Evolutionary conservation across 495 filamentous ascomycete genomes (phyloP).

Genomic region (Penicillium goetzii): DNA sequence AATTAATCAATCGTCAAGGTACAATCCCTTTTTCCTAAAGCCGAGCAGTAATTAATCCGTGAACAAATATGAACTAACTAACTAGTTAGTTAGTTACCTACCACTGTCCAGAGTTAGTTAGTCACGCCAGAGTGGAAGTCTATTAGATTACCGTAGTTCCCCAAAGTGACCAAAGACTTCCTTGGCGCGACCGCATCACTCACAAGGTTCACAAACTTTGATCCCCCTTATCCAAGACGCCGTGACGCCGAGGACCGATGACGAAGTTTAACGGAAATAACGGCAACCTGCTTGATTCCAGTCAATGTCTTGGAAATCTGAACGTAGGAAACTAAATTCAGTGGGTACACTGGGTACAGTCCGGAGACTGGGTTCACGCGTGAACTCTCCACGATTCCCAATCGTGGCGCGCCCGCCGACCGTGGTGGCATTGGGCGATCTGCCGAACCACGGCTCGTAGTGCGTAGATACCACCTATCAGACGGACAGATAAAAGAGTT

Average conservation of each 20-base stretch:
- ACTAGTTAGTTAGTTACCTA: not conserved
- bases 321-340: not conserved
- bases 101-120: not conserved
- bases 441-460: conserved; percentile 6
- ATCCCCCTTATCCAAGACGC: not conserved
- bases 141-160: conserved; percentile 2
- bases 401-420: conserved; percentile 10
- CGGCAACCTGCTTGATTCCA: not conserved
- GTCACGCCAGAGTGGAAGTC: not conserved
- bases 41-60: not conserved
- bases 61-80: too few relatives aligned
- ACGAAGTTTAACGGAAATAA: not conserved
- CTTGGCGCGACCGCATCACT: not conserved
- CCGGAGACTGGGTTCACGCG: not conserved
- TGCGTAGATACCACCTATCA: not conserved
- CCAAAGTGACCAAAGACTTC: not conserved
- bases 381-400: conserved; percentile 6
- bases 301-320: not conserved
- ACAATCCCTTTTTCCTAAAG: not conserved
- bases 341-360: too few relatives aligned
- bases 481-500: not conserved
- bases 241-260: not conserved
- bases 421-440: conserved; percentile 9
- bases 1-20: not conserved
- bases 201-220: conserved; percentile 1